Evolutionary conservation across 495 filamentous ascomycete genomes (phyloP).

Genomic region (Aspergillus avenaceus): DNA sequence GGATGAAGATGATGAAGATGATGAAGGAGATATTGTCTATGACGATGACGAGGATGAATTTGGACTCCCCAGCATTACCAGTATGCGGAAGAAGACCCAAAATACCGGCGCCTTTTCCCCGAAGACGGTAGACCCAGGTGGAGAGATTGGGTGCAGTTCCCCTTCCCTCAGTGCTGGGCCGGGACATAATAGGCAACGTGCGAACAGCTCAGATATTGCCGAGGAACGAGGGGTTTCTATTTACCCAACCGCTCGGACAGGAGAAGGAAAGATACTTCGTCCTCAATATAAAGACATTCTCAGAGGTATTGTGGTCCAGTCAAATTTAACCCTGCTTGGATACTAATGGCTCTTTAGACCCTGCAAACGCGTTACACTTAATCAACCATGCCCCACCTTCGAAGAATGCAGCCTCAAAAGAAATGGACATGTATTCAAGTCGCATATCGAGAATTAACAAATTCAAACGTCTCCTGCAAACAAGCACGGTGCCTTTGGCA

Average conservation of each 20-base stretch:
- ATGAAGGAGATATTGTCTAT: constrained; percentile 64
- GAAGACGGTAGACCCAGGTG: constrained; percentile 44
- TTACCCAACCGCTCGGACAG: constrained; percentile 83
- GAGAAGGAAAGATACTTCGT: constrained; percentile 88
- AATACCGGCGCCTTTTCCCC: constrained; percentile 41
- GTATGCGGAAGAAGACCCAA: constrained; percentile 69
- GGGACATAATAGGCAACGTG: constrained; percentile 39
- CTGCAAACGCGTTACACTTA: constrained; percentile 90
- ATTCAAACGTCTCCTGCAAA: constrained; percentile 92
- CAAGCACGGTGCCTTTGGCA: constrained; percentile 77
- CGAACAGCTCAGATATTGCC: constrained; percentile 86
- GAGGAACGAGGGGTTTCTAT: constrained; percentile 81
- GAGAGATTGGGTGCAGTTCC: constrained; percentile 19
- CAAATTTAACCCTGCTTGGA: constrained; percentile 3
- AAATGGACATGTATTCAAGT: constrained; percentile 80
- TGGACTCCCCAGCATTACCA: constrained; percentile 83
- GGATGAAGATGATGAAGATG: constrained; percentile 54
- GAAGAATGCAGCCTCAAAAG: constrained; percentile 71
- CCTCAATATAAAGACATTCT: constrained; percentile 97
- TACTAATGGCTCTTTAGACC: constrained; percentile 52
- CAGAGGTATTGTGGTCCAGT: constrained; percentile 47
- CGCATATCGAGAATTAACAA: constrained; percentile 95
- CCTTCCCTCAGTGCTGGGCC: constrained; percentile 32
- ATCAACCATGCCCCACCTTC: constrained; percentile 81
- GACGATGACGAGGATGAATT: constrained; percentile 94